A percentile compares a stretch with the other conserved stretches of the same genome.
phyloP scores from a whole-genome alignment of 331 rosid genomes.

The Rhamnella rubrinervis region DNA sequence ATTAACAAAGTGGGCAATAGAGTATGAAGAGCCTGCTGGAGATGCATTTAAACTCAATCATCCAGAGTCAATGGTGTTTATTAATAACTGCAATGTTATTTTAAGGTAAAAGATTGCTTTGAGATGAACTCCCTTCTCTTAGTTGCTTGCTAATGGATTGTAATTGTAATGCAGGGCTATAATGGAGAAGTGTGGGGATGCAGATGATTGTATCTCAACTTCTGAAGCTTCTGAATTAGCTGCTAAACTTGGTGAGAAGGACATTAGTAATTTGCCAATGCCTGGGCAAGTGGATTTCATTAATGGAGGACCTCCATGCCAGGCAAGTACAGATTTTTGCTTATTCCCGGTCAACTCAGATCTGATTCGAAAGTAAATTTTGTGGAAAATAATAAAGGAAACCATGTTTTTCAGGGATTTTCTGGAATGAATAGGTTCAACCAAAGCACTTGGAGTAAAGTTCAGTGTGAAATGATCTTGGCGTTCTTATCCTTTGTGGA shows the following conservation, averaged over 20 bases:
- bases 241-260: constrained; percentile 56
- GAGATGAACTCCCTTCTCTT: not conserved
- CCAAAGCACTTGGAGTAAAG: constrained; percentile 94
- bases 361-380: not conserved
- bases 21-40: constrained; percentile 97
- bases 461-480: constrained; percentile 96
- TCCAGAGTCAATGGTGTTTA: constrained; percentile 71
- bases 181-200: constrained; percentile 87
- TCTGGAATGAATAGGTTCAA: constrained; percentile 98
- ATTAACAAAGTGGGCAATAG: constrained; percentile 95
- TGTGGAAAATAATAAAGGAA: not conserved
- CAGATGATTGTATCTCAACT: constrained; percentile 84
- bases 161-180: constrained; percentile 66
- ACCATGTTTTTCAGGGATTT: constrained; percentile 59
- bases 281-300: constrained; percentile 98
- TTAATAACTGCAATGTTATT: constrained; percentile 87
- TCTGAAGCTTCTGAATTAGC: constrained; percentile 81
- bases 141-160: constrained; percentile 11
- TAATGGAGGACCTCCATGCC: constrained; percentile 99
- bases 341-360: not conserved
- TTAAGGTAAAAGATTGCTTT: constrained; percentile 49
- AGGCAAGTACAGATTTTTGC: constrained; percentile 43
- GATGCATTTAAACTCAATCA: constrained; percentile 86
- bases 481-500: constrained; percentile 96
- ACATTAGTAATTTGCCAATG: constrained; percentile 56